Percentiles rank a stretch among this genome's conserved stretches.
phyloP scores from a whole-genome alignment of 306 rosid genomes.

The Senna siamea region DNA sequence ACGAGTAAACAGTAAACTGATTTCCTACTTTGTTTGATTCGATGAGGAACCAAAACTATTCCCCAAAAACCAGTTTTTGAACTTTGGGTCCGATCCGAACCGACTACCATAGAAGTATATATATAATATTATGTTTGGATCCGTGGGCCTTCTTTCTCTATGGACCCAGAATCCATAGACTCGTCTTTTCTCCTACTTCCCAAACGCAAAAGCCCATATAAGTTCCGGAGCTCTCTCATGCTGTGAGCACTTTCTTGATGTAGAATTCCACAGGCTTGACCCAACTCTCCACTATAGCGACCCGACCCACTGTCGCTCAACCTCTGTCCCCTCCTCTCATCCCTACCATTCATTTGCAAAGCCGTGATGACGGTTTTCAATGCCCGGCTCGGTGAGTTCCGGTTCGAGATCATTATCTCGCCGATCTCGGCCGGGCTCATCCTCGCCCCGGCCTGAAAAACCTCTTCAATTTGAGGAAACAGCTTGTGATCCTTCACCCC shows the following conservation, averaged over 20 bases:
- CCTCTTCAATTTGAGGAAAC: constrained; percentile 79
- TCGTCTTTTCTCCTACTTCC: constrained; percentile 83
- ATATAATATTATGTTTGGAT: constrained; percentile 21
- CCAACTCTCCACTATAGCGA: constrained; percentile 41
- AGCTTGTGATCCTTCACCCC: constrained; percentile 97
- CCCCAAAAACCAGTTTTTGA: too few relatives aligned
- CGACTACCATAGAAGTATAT: too few relatives aligned
- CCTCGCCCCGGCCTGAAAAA: constrained; percentile 66
- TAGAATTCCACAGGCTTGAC: constrained; percentile 40
- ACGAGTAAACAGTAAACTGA: too few relatives aligned
- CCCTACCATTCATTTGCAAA: constrained; percentile 46
- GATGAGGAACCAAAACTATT: too few relatives aligned
- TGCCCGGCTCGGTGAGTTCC: constrained; percentile 86
- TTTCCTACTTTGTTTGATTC: too few relatives aligned
- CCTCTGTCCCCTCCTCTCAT: constrained; percentile 32
- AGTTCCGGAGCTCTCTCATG: constrained; percentile 70
- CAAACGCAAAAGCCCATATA: constrained; percentile 81
- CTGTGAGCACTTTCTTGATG: constrained; percentile 65
- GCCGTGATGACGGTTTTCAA: constrained; percentile 83
- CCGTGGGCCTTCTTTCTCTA: constrained; percentile 45
- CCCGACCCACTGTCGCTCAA: constrained; percentile 57
- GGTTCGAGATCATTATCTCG: constrained; percentile 89
- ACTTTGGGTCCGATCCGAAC: too few relatives aligned
- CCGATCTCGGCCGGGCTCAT: constrained; percentile 86
- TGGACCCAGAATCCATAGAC: constrained; percentile 41